Conservation (phyloP, 805 yeast genomes). For the Saccharomycopsis vini region DNA sequence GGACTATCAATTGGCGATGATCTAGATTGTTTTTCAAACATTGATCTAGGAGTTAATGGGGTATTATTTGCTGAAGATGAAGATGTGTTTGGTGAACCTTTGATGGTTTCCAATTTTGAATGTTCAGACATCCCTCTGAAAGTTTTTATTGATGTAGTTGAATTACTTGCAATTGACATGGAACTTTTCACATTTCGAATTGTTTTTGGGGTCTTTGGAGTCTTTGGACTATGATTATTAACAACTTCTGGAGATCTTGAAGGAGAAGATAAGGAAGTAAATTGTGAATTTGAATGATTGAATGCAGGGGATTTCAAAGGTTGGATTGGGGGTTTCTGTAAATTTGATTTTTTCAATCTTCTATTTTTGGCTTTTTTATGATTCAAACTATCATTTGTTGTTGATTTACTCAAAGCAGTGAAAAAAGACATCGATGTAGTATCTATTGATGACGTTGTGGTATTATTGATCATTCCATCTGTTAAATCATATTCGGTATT, state of each 20-base stretch:
- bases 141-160: not conserved
- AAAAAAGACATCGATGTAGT: conserved; percentile 3
- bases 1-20: not conserved
- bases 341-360: conserved; percentile 6
- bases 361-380: conserved; percentile 11
- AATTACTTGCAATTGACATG: not conserved
- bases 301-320: conserved; percentile 10
- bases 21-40: too few species aligned
- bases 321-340: conserved; percentile 19
- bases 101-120: conserved; percentile 10
- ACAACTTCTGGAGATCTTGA: too few species aligned
- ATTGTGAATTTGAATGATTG: not conserved
- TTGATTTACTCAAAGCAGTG: conserved; percentile 13
- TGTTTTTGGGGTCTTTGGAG: too few species aligned
- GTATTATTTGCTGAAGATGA: too few species aligned
- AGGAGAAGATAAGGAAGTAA: too few species aligned
- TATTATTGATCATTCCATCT: not conserved
- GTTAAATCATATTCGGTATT: conserved; percentile 1
- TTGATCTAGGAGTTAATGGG: too few species aligned
- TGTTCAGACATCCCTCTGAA: too few species aligned
- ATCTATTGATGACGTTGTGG: not conserved
- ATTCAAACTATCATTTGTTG: conserved; percentile 16
- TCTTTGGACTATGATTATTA: too few species aligned
- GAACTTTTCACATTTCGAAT: not conserved
- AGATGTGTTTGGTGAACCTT: conserved; percentile 10